phyloP scores from a whole-genome alignment of 768 basidiomycete species.

The Leucosporidium scottii region DNA sequence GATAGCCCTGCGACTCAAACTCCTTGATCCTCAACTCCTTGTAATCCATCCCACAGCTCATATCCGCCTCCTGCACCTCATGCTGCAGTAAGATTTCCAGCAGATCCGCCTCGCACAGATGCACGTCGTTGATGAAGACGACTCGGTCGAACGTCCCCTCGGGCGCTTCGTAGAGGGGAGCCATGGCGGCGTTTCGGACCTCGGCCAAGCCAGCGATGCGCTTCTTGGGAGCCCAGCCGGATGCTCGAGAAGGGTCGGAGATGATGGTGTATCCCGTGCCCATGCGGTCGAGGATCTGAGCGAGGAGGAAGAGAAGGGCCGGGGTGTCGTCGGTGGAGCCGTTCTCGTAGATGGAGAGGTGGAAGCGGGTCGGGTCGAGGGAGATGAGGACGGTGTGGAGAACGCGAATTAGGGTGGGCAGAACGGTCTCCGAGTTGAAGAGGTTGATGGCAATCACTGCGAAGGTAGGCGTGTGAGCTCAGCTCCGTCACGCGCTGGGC shows the following conservation, averaged over 20 bases:
- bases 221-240: conserved; percentile 13
- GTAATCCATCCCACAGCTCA: conserved; percentile 44
- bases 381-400: background rate
- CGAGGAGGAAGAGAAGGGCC: conserved; percentile 10
- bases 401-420: conserved; percentile 9
- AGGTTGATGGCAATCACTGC: conserved; percentile 16
- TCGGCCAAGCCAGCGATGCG: conserved; percentile 40
- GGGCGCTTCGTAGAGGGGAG: conserved; percentile 38
- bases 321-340: conserved; percentile 13
- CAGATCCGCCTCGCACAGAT: conserved; percentile 38
- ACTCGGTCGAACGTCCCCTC: conserved; percentile 38
- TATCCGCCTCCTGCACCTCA: conserved; percentile 40
- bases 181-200: conserved; percentile 41
- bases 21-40: conserved; percentile 29
- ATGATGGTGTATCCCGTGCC: conserved; percentile 14
- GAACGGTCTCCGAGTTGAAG: background rate
- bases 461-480: too few relatives aligned
- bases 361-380: conserved; percentile 13
- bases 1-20: conserved; percentile 12
- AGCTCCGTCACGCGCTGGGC: too few relatives aligned
- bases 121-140: conserved; percentile 43
- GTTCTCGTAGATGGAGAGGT: conserved; percentile 21
- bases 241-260: conserved; percentile 1
- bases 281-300: conserved; percentile 9
- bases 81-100: conserved; percentile 43